phyloP scores from a whole-genome alignment of 495 filamentous ascomycete genomes.

The Melanomma pulvis-pyrius region DNA sequence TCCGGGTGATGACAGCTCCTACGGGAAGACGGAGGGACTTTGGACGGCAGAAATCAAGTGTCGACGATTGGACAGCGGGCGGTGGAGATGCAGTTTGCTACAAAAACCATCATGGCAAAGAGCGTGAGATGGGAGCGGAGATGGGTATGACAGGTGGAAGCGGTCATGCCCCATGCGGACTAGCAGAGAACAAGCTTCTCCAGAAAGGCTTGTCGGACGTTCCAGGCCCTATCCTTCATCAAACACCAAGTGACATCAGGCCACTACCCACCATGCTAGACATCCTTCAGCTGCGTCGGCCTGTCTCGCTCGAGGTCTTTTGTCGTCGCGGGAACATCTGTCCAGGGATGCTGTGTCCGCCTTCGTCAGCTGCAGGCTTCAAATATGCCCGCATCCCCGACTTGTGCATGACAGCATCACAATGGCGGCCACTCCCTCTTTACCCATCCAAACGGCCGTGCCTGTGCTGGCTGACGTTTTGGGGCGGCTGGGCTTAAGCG shows the following conservation, averaged over 20 bases:
- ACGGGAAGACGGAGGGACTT: too few species aligned
- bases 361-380: background rate
- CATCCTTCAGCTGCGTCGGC: background rate
- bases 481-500: slow-evolving; percentile 19
- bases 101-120: too few species aligned
- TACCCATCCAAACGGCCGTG: background rate
- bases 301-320: background rate
- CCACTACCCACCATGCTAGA: background rate
- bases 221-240: background rate
- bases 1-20: too few species aligned
- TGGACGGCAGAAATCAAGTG: too few species aligned
- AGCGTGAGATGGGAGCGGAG: too few species aligned
- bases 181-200: background rate
- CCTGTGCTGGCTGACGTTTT: slow-evolving; percentile 16
- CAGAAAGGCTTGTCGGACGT: background rate
- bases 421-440: background rate
- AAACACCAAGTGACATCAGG: background rate
- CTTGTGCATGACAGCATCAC: background rate
- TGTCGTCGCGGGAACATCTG: background rate
- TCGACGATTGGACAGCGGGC: too few species aligned
- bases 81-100: too few species aligned
- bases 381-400: background rate
- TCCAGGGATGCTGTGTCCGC: background rate
- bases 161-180: background rate
- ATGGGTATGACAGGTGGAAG: too few species aligned